A percentile compares a stretch with the other conserved stretches of the same genome.
These are phyloP conservation scores for Macrophomina pseudophaseolina DNA, from an alignment of 2,329 filamentous ascomycete species.

Conservation along the genomic window DNA sequence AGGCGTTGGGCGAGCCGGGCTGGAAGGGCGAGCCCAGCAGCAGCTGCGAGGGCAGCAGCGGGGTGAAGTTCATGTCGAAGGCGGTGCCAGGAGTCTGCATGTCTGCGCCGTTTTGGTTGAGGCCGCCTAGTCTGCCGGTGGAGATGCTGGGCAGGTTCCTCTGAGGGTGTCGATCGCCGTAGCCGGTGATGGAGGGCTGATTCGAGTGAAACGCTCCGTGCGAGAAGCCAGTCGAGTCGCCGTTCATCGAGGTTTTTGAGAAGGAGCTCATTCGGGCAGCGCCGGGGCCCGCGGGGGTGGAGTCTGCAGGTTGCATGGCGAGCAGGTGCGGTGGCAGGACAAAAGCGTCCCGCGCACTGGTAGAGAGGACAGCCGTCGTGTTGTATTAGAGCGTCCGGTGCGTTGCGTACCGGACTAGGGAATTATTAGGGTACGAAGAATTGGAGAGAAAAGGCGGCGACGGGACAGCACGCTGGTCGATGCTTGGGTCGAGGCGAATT, in stretches of 20 bases:
- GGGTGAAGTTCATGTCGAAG: conserved; percentile 98
- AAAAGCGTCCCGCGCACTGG: conserved; percentile 79
- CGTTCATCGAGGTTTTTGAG: conserved; percentile 74
- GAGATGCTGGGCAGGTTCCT: conserved; percentile 94
- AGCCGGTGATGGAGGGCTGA: conserved; percentile 71
- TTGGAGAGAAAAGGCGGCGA: conserved; percentile 33
- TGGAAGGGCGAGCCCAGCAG: conserved; percentile 96
- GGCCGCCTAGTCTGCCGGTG: conserved; percentile 69
- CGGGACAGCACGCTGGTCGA: conserved; percentile 36
- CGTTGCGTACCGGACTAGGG: conserved; percentile 47
- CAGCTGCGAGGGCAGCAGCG: conserved; percentile 90
- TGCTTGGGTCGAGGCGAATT: conserved; percentile 27
- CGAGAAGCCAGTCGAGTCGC: conserved; percentile 84
- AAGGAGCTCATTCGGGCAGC: conserved; percentile 64
- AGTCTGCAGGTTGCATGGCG: conserved; percentile 88
- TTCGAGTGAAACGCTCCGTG: conserved; percentile 92
- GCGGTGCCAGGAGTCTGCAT: conserved; percentile 85
- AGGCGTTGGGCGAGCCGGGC: conserved; percentile 87
- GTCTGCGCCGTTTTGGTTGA: conserved; percentile 67
- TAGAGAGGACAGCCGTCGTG: conserved; percentile 84
- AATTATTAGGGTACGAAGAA: conserved; percentile 28
- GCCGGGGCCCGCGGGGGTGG: conserved; percentile 64
- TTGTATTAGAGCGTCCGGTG: conserved; percentile 64
- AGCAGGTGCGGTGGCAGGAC: conserved; percentile 83
- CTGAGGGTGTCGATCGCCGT: conserved; percentile 84